phyloP scores from a whole-genome alignment of 2,329 filamentous ascomycete genomes.

The Hypomyces perniciosus region DNA sequence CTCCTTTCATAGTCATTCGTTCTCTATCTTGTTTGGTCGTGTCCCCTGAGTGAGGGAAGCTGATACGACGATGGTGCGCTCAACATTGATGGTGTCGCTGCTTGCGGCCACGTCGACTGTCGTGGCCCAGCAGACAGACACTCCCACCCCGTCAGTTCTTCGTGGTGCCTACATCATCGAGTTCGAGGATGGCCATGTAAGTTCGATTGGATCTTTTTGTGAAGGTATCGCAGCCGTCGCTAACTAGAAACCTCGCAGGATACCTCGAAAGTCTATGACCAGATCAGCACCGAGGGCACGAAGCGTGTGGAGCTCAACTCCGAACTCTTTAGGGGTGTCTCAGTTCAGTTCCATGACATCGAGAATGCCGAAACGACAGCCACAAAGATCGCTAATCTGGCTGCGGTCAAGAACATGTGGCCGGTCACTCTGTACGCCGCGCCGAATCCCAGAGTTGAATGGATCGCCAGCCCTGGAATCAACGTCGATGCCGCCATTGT shows the following conservation, averaged over 20 bases:
- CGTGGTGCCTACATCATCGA: slow-evolving; percentile 49
- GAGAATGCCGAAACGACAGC: slow-evolving; percentile 39
- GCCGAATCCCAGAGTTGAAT: slow-evolving; percentile 39
- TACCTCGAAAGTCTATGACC: not conserved
- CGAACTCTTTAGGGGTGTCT: slow-evolving; percentile 48
- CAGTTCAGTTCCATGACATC: slow-evolving; percentile 45
- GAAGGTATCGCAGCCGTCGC: not conserved
- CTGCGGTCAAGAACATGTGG: slow-evolving; percentile 44
- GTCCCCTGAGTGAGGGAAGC: too few relatives aligned
- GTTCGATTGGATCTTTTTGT: not conserved
- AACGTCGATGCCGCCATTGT: not conserved
- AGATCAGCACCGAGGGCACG: slow-evolving; percentile 23
- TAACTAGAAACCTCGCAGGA: slow-evolving; percentile 7
- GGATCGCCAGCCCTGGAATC: slow-evolving; percentile 30
- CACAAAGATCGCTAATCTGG: slow-evolving; percentile 33
- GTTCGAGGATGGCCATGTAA: slow-evolving; percentile 44
- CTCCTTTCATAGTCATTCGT: not conserved
- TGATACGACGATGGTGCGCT: slow-evolving; percentile 11
- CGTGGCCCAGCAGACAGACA: slow-evolving; percentile 17
- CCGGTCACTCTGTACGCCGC: slow-evolving; percentile 39
- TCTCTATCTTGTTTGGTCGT: not conserved
- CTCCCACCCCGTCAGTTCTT: slow-evolving; percentile 23
- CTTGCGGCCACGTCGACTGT: slow-evolving; percentile 22
- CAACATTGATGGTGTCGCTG: slow-evolving; percentile 11
- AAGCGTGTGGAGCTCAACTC: slow-evolving; percentile 44